Evolutionary conservation across 768 basidiomycete genomes (phyloP), one percentile per base, ranked within the genome.

Genomic region (Kwoniella pini): DNA sequence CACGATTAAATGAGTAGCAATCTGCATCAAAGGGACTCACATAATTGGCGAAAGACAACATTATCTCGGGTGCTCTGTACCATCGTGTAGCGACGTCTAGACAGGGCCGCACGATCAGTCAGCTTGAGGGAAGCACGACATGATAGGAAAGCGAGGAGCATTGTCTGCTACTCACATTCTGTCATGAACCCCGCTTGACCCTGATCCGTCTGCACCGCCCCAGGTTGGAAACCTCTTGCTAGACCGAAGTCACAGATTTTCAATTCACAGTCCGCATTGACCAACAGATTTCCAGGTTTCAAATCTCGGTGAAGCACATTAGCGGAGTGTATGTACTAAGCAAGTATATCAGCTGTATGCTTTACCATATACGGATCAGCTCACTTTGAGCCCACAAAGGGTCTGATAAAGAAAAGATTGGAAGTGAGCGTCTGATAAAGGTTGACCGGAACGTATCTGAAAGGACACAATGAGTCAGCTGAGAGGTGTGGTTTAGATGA

Each of bases 31-130:
- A n/a, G n/a, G 33, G 12, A 81, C 89, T 77, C 68, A 95, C 81
- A 44, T 78, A 78, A 55, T 78, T 80, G 43, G 79, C 79, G 51
- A 80, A 80, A 56, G 91, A 93, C 70, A 98, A 77, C 96, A 98
- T 99, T 80, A 98, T 99, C 81, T 99, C 96, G 0, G 96, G 95
- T 21, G 95, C 95, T 33, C 95, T 84, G 77, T 99, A 99, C 95
- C 95, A 98, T 57, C 95, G 84, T 7, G 95, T 99, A n/a, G 95
- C 95, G 30, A 98, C 80, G 43, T 79, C 78, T 76, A 24, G 13
- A 19, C 6, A 7, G 19, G 26, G n/a, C n/a, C 5, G 31, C 31
- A 2, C 17, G 10, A 33, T 52, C 22, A 52, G 50, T 19, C 19
- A 42, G n/a, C n/a, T n/a, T n/a, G n/a, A n/a, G n/a, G n/a, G n/a